These are phyloP conservation scores for Plasmodium sp. DNA, from an alignment of 169 alveolate genomes.

Conservation along the genomic window DNA sequence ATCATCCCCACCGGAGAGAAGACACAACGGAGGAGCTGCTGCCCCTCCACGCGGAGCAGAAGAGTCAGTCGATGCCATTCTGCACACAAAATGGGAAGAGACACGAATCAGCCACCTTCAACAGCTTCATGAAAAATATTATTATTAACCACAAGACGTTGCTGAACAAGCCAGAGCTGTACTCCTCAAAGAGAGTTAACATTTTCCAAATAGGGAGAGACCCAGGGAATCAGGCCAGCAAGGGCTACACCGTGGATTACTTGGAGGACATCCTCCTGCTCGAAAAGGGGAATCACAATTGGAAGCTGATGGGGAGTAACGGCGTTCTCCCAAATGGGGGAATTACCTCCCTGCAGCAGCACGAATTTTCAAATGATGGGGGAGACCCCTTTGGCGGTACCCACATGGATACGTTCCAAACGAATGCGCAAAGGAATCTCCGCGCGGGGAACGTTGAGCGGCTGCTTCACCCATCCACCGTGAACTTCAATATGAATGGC, in stretches of 20 bases:
- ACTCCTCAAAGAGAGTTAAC: conserved; percentile 9
- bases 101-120: not conserved
- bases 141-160: conserved; percentile 46
- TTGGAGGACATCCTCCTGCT: conserved; percentile 21
- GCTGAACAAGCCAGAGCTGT: not conserved
- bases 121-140: conserved; percentile 38
- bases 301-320: not conserved
- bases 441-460: not conserved
- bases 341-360: not conserved
- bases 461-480: not conserved
- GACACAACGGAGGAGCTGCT: not conserved
- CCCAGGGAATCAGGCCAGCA: not conserved
- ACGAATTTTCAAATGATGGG: not conserved
- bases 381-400: not conserved
- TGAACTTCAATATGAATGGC: conserved; percentile 5
- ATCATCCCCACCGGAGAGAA: not conserved
- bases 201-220: conserved; percentile 6
- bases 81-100: not conserved
- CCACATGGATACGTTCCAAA: not conserved
- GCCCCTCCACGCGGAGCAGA: not conserved
- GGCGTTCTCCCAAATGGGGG: not conserved
- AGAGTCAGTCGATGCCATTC: not conserved
- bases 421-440: not conserved
- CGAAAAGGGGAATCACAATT: not conserved
- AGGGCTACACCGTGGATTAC: conserved; percentile 1